phyloP scores from a whole-genome alignment of 1,284 basidiomycete species.

The Wolfiporia cocos region DNA sequence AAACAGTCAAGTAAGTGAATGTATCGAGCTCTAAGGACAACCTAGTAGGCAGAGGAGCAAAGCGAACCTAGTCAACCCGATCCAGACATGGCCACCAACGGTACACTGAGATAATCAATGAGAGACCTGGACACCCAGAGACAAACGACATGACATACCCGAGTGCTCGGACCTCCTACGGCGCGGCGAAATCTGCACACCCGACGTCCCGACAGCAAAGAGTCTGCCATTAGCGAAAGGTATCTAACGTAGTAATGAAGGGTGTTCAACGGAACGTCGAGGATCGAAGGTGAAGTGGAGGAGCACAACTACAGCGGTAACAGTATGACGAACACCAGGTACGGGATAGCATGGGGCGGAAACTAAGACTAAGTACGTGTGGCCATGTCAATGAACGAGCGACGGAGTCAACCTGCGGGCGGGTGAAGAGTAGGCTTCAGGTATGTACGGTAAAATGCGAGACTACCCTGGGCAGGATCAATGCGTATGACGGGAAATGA shows the following conservation, averaged over 20 bases:
- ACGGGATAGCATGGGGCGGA: not conserved
- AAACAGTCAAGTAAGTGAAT: not conserved
- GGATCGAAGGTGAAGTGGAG: not conserved
- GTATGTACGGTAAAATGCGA: constrained; percentile 16
- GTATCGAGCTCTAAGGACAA: not conserved
- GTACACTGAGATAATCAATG: too few relatives aligned
- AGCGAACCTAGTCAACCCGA: too few relatives aligned
- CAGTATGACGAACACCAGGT: not conserved
- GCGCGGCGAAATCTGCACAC: too few relatives aligned
- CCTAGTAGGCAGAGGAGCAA: not conserved
- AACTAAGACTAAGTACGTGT: constrained; percentile 10
- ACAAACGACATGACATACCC: too few relatives aligned
- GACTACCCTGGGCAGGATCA: not conserved
- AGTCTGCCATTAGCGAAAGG: not conserved
- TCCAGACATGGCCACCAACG: too few relatives aligned
- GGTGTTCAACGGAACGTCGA: not conserved
- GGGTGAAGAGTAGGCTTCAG: constrained; percentile 12
- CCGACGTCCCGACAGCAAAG: not conserved
- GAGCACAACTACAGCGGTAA: not conserved
- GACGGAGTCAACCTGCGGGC: constrained; percentile 13
- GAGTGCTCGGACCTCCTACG: too few relatives aligned
- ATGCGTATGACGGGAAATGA: constrained; percentile 6
- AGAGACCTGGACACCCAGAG: too few relatives aligned
- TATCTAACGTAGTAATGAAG: not conserved
- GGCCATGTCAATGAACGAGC: constrained; percentile 16